These are phyloP conservation scores for Bothriochloa decipiens DNA, from an alignment of 176 grass and related monocot species.

Conservation along the genomic window DNA sequence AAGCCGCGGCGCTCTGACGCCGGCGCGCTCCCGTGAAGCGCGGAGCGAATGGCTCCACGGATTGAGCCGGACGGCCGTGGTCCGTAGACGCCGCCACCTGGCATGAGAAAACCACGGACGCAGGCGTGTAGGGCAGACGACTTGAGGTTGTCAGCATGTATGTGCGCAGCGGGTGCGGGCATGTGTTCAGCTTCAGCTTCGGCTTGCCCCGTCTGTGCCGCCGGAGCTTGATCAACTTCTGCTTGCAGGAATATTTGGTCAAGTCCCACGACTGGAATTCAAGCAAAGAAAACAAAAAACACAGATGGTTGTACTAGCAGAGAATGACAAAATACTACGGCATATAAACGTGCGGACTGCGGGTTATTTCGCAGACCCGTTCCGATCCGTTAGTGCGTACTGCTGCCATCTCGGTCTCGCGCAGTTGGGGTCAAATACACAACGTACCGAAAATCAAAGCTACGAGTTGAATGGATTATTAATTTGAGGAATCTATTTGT, in stretches of 20 bases:
- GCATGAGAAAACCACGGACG: neutral
- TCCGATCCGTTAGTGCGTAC: neutral
- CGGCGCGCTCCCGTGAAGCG: constrained; percentile 23
- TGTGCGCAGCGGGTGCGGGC: too few relatives aligned
- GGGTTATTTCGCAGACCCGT: neutral
- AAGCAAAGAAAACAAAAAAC: neutral
- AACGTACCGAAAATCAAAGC: neutral
- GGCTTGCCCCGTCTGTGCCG: too few relatives aligned
- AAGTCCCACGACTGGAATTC: neutral
- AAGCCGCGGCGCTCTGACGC: neutral
- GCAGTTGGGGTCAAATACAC: neutral
- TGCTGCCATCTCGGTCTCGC: neutral
- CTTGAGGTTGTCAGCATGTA: too few relatives aligned
- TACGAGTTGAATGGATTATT: neutral
- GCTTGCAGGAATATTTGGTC: neutral
- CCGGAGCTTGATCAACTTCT: neutral
- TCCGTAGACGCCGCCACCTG: neutral
- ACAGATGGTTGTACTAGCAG: neutral
- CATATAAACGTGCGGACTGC: neutral
- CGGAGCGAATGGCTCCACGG: constrained; percentile 55
- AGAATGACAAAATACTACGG: neutral
- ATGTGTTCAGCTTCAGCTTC: too few relatives aligned
- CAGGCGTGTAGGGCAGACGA: neutral
- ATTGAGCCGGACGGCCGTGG: constrained; percentile 9
- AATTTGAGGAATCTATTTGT: neutral